phyloP scores from a whole-genome alignment of 2,329 filamentous ascomycete species.

The Aspergillus melleus region DNA sequence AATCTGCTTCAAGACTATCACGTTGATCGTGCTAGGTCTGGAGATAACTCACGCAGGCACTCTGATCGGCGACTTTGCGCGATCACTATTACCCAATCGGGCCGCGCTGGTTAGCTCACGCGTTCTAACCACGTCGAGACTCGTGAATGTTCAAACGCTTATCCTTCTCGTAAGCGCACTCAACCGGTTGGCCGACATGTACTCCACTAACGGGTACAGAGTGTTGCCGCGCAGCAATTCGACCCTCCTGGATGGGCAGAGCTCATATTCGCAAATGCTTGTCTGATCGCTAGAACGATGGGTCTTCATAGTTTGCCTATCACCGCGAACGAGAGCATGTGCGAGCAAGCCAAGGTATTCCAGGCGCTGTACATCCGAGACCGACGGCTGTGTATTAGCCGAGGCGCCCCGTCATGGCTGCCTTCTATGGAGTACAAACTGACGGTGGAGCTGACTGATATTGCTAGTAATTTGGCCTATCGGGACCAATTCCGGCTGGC shows the following conservation, averaged over 20 bases:
- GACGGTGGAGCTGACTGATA: background rate
- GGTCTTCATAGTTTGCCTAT: background rate
- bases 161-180: constrained; percentile 5
- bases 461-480: background rate
- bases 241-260: constrained; percentile 6
- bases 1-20: constrained; percentile 7
- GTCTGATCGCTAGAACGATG: constrained; percentile 5
- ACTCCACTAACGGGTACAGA: background rate
- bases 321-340: background rate
- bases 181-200: background rate
- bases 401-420: constrained; percentile 4
- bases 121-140: background rate
- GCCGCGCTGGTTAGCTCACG: constrained; percentile 1
- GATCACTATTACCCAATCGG: constrained; percentile 4
- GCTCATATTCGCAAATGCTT: constrained; percentile 9
- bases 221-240: constrained; percentile 5
- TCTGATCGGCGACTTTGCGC: background rate
- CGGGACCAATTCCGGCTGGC: background rate
- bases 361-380: constrained; percentile 7
- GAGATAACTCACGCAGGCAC: background rate
- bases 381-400: background rate
- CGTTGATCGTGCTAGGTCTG: background rate
- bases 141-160: constrained; percentile 8
- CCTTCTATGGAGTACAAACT: background rate
- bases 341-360: background rate